Percentiles rank a stretch among this genome's conserved stretches.
These are phyloP conservation scores for Aspergillus tamarii DNA, from an alignment of 2,329 filamentous ascomycete species.

Conservation along the genomic window DNA sequence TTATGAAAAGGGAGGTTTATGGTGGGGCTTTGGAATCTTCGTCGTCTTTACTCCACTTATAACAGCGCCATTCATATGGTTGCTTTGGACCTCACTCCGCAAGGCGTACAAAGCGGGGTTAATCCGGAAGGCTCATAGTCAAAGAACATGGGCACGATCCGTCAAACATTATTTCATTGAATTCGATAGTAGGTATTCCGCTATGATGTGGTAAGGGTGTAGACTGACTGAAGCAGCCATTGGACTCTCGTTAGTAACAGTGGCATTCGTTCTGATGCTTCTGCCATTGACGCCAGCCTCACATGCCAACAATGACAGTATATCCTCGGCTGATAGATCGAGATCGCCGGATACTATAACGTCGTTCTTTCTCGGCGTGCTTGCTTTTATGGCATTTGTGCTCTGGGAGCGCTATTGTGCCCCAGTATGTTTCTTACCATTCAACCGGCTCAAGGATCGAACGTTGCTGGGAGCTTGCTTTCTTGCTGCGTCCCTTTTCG, in stretches of 20 bases:
- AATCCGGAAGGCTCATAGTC: neutral
- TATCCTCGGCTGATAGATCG: slow-evolving; percentile 24
- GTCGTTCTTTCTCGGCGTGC: slow-evolving; percentile 22
- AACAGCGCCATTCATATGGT: neutral
- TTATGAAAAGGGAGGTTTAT: slow-evolving; percentile 56
- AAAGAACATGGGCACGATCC: neutral
- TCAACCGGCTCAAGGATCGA: slow-evolving; percentile 25
- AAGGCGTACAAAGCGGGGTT: slow-evolving; percentile 1
- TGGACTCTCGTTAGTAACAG: slow-evolving; percentile 33
- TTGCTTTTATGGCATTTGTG: slow-evolving; percentile 22
- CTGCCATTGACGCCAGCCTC: slow-evolving; percentile 33
- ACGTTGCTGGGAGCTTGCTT: slow-evolving; percentile 28
- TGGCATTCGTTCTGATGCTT: slow-evolving; percentile 33
- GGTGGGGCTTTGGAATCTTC: slow-evolving; percentile 67
- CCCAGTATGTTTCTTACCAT: slow-evolving; percentile 27
- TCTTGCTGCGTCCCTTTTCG: slow-evolving; percentile 19
- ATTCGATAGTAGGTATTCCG: slow-evolving; percentile 9
- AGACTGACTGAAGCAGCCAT: slow-evolving; percentile 19
- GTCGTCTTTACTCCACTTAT: slow-evolving; percentile 51
- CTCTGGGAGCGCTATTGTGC: slow-evolving; percentile 27
- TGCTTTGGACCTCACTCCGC: slow-evolving; percentile 3
- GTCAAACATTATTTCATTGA: slow-evolving; percentile 11
- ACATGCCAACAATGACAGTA: slow-evolving; percentile 13
- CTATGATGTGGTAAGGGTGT: neutral
- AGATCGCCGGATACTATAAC: slow-evolving; percentile 28